Evolutionary conservation across 345 rosid genomes (phyloP).

Genomic region (Populus euphratica): DNA sequence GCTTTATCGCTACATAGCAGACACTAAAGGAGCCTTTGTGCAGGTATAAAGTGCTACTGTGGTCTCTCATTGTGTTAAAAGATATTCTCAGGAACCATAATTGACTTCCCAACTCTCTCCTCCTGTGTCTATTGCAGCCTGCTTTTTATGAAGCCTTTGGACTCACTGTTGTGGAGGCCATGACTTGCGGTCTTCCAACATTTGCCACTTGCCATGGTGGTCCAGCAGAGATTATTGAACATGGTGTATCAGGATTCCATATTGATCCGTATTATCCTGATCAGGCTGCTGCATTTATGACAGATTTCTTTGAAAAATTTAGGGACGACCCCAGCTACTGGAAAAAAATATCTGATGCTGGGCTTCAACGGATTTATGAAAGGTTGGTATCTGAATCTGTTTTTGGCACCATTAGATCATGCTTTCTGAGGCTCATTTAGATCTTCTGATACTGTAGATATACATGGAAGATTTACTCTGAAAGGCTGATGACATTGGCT

Average conservation of each 20-base stretch:
- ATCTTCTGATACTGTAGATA: slow-evolving; percentile 45
- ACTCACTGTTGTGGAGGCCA: slow-evolving; percentile 92
- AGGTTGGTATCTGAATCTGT: slow-evolving; percentile 35
- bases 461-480: slow-evolving; percentile 96
- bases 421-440: slow-evolving; percentile 13
- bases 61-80: neutral
- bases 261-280: slow-evolving; percentile 96
- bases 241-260: slow-evolving; percentile 82
- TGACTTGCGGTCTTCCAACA: slow-evolving; percentile 97
- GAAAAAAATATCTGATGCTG: slow-evolving; percentile 70
- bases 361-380: slow-evolving; percentile 78
- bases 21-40: slow-evolving; percentile 80
- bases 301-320: slow-evolving; percentile 64
- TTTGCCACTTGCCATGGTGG: slow-evolving; percentile 96
- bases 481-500: slow-evolving; percentile 85
- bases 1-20: slow-evolving; percentile 87
- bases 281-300: slow-evolving; percentile 55
- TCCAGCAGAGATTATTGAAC: slow-evolving; percentile 90
- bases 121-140: slow-evolving; percentile 45
- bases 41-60: slow-evolving; percentile 47
- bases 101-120: neutral
- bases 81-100: neutral
- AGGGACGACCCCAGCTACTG: slow-evolving; percentile 75
- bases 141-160: slow-evolving; percentile 99
- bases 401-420: neutral